Conservation (phyloP, 257 asterid genomes). For the Nicotiana tabacum region DNA sequence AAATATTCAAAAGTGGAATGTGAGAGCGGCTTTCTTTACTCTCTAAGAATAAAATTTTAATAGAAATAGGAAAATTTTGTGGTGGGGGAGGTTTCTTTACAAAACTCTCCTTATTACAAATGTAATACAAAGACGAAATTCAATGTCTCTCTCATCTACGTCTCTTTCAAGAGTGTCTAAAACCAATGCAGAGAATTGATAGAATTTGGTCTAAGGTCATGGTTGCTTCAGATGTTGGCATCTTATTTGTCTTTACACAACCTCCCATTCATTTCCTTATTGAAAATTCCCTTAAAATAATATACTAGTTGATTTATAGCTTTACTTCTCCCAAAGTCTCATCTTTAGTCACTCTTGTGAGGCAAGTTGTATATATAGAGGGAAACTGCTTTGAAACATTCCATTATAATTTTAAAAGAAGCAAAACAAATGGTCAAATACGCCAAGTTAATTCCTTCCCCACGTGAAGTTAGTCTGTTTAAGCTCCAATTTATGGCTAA, state of each 20-base stretch:
- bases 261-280: constrained; percentile 15
- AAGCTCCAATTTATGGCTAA: not conserved
- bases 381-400: constrained; percentile 16
- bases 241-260: constrained; percentile 35
- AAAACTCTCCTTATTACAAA: not conserved
- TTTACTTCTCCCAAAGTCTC: constrained; percentile 8
- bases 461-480: constrained; percentile 7
- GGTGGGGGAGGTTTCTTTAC: not conserved
- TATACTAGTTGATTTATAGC: not conserved
- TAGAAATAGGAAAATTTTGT: not conserved
- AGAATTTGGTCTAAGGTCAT: constrained; percentile 66
- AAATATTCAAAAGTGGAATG: no score
- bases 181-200: constrained; percentile 36
- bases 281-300: constrained; percentile 3
- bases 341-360: constrained; percentile 13
- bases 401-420: not conserved
- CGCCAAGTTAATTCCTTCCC: not conserved
- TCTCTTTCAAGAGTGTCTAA: constrained; percentile 5
- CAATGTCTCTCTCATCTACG: constrained; percentile 30
- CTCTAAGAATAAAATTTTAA: no score
- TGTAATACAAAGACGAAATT: constrained; percentile 24
- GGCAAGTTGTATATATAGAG: constrained; percentile 1
- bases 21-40: no score
- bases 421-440: constrained; percentile 2
- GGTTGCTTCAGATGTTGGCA: constrained; percentile 63